A percentile compares a stretch with the other conserved stretches of the same genome.
phyloP scores from a whole-genome alignment of 768 basidiomycete genomes.

The Tulasnella sp. region DNA sequence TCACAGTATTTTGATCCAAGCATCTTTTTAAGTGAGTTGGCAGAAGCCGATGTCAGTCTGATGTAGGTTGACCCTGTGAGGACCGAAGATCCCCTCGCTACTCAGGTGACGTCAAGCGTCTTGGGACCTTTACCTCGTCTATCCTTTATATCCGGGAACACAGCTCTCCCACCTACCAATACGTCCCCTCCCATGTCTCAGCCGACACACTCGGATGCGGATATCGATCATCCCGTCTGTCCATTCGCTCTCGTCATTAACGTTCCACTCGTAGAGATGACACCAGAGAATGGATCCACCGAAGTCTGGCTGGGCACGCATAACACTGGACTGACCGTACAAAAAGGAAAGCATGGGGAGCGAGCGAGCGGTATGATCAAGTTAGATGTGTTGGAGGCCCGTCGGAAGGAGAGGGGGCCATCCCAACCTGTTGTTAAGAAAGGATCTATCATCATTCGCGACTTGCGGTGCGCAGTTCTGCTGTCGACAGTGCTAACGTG shows the following conservation, averaged over 20 bases:
- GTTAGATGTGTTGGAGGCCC: not conserved
- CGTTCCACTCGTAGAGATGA: not conserved
- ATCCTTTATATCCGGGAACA: not conserved
- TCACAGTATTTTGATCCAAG: not conserved
- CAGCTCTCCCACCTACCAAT: not conserved
- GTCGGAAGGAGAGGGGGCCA: not conserved
- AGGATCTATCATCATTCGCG: not conserved
- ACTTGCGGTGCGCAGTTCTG: not conserved
- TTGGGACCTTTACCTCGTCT: not conserved
- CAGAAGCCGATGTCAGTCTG: too few species aligned
- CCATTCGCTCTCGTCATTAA: slow-evolving; percentile 1
- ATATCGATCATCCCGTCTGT: not conserved
- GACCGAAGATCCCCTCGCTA: not conserved
- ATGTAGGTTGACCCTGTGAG: too few species aligned
- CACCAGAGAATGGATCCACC: not conserved
- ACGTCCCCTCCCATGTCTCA: not conserved
- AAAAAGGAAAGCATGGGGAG: not conserved
- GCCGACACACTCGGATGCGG: not conserved
- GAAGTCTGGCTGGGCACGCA: slow-evolving; percentile 1
- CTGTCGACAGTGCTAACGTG: too few species aligned
- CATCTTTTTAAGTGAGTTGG: not conserved
- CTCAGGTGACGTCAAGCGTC: not conserved
- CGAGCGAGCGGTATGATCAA: not conserved
- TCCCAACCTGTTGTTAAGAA: not conserved
- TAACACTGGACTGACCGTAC: not conserved